Base-by-base conservation (phyloP, 2,329 filamentous ascomycete species). In the Piedraia hortae region DNA sequence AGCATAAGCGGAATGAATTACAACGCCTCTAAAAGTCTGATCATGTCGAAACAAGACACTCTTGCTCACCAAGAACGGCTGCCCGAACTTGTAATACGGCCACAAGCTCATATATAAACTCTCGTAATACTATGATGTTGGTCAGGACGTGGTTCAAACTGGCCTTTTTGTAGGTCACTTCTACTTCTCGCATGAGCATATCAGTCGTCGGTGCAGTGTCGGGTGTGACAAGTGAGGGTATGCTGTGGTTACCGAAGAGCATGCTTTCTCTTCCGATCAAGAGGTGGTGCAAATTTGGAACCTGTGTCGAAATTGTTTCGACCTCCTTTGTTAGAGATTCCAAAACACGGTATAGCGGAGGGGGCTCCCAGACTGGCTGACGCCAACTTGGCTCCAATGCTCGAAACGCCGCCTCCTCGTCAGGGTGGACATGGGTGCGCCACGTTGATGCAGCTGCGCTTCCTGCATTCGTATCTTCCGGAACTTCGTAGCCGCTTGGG, bases 41-140 rank as follows among this genome's bases (percentile, higher is more conserved):
- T n/a, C n/a, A n/a, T n/a, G n/a, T n/a, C n/a, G n/a, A n/a, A n/a
- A n/a, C n/a, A n/a, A n/a, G n/a, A n/a, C n/a, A n/a, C 30, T 56
- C 53, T 19, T 21, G 24, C 18, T 44, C 43, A 20, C 38, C 38
- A 3, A 55, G 47, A 19, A 56, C 38, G 23, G 48, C 50, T 4
- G 52, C 51, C 15, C 53, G 36, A 2, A 53, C 43, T 30, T 54
- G 51, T 35, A 56, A 32, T 23, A 55, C 37, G 4, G 52, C 52
- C 6, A 50, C 44, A 7, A 56, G 26, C 34, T 56, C 53, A 21
- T 55, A 33, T 10, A 53, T 41, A 29, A 56, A 56, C 27, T 55
- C 48, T 31, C 56, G 53, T 30, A 56, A 27, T 6, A 56, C 42
- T 4, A 55, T 48, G 18, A 52, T 45, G 27, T 56, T 56, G 6